A percentile compares a stretch with the other conserved stretches of the same genome.
These are phyloP conservation scores for Serendipita sp. DNA, from an alignment of 768 basidiomycete species.

Conservation along the genomic window DNA sequence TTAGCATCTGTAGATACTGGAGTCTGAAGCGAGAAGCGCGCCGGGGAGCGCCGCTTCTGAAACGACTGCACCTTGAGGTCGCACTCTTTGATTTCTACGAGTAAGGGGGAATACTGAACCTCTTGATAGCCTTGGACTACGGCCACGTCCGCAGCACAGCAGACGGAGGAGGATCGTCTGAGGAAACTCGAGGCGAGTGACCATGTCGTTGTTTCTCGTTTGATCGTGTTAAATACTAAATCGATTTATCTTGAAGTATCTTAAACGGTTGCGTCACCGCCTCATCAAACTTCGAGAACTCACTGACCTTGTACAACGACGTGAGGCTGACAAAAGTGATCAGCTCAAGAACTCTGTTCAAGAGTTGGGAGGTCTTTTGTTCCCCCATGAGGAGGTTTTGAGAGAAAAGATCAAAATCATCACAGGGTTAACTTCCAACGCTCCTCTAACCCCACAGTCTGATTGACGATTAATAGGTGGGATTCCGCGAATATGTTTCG, in stretches of 20 bases:
- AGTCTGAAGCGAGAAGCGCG: slow-evolving; percentile 90
- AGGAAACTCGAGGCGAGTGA: slow-evolving; percentile 62
- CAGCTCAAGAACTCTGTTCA: slow-evolving; percentile 53
- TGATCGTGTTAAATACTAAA: background rate
- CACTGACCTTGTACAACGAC: slow-evolving; percentile 49
- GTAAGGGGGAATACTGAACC: background rate
- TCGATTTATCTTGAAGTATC: slow-evolving; percentile 25
- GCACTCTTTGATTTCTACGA: slow-evolving; percentile 6
- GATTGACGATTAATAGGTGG: slow-evolving; percentile 29
- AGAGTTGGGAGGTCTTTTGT: slow-evolving; percentile 46
- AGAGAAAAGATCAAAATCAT: slow-evolving; percentile 56
- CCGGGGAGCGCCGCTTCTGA: slow-evolving; percentile 83
- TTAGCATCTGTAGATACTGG: slow-evolving; percentile 81
- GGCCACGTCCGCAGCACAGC: slow-evolving; percentile 38
- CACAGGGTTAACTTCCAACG: slow-evolving; percentile 35
- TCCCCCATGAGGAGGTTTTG: slow-evolving; percentile 47
- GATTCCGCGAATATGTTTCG: slow-evolving; percentile 67
- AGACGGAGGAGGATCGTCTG: slow-evolving; percentile 70
- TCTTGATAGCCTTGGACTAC: slow-evolving; percentile 72
- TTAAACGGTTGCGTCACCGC: slow-evolving; percentile 57
- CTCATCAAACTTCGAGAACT: slow-evolving; percentile 57
- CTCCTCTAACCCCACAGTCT: slow-evolving; percentile 1
- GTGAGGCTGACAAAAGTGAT: slow-evolving; percentile 66
- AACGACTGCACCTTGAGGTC: slow-evolving; percentile 77
- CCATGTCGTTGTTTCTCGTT: background rate